Evolutionary conservation across 345 rosid genomes (phyloP), one percentile per base, ranked within the genome.

Genomic region (Balakata baccata): DNA sequence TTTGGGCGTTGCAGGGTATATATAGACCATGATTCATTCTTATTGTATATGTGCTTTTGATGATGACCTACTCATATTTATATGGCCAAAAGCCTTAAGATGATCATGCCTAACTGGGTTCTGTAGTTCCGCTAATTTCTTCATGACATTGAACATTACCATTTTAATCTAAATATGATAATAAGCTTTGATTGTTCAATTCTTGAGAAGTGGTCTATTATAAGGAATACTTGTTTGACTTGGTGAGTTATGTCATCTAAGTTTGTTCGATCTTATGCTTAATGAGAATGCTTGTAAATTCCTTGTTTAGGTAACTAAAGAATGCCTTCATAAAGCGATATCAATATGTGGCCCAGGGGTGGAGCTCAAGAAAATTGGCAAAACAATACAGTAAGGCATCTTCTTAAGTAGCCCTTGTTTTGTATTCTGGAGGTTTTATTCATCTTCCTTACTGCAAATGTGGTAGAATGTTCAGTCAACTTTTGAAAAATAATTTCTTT

Each of bases 331-430:
- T 47, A 87, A 85, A 84, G 97, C 97, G 6, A 92, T 94, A 75
- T 78, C 93, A 16, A 85, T 88, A 68, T 94, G 98, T 84, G 96
- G 91, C 38, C 95, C 97, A 1, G 93, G 91, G 75, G 90, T 88
- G 66, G 93, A 88, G 74, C 84, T 74, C 80, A 92, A 85, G 85
- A 92, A 89, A 84, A 89, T 94, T 73, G 98, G 98, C 83, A 81
- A 81, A 84, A 79, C 85, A 62, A 94, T 94, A 79, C 92, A 94
- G 98, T 94, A 89, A 87, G 95, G 57, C 65, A 58, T 75, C 70
- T 38, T n/a, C 75, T 71, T 29, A 51, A 52, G 45, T 20, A 16
- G 8, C 69, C 34, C 68, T 29, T 70, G 34, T 60, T 64, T 20
- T 74, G 43, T 68, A 8, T 22, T 46, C 47, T 9, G n/a, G 37